Conservation (phyloP, 83 land plant genomes). For the Picea abies region DNA sequence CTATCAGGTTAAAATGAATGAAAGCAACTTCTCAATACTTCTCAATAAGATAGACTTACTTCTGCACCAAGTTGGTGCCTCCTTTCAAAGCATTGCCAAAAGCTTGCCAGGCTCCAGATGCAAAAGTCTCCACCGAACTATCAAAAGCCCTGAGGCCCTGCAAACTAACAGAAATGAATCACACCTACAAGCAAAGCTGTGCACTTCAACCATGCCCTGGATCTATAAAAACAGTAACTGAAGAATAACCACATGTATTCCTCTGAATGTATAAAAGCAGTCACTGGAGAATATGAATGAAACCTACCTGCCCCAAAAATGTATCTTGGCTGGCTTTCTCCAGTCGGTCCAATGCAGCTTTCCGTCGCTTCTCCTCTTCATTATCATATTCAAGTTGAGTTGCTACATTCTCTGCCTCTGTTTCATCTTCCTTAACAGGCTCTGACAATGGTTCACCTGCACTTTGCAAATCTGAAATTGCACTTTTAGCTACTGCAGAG, state of each 20-base stretch:
- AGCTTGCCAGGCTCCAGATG: slow-evolving; percentile 98
- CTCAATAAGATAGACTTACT: slow-evolving; percentile 42
- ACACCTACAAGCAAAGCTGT: neutral
- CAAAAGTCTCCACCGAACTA: slow-evolving; percentile 86
- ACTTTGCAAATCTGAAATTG: slow-evolving; percentile 65
- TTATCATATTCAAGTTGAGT: slow-evolving; percentile 35
- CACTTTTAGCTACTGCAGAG: slow-evolving; percentile 63
- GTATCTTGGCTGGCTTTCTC: slow-evolving; percentile 91
- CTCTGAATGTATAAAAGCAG: no score
- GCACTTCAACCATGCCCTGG: no score
- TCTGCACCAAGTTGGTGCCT: slow-evolving; percentile 70
- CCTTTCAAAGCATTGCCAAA: slow-evolving; percentile 92
- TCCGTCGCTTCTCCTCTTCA: slow-evolving; percentile 59
- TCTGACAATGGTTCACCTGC: slow-evolving; percentile 28
- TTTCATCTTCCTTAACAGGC: slow-evolving; percentile 42
- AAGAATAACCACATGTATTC: no score
- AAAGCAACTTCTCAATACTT: no score
- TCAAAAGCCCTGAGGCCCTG: slow-evolving; percentile 94
- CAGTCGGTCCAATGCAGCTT: slow-evolving; percentile 68
- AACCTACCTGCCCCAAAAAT: slow-evolving; percentile 75
- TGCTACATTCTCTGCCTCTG: slow-evolving; percentile 22
- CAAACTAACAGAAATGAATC: slow-evolving; percentile 5
- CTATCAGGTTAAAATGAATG: no score
- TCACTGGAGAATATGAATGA: neutral
- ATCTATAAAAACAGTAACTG: no score